phyloP scores from a whole-genome alignment of 352 stramenopile genomes.

The Phytophthora tentaculata region DNA sequence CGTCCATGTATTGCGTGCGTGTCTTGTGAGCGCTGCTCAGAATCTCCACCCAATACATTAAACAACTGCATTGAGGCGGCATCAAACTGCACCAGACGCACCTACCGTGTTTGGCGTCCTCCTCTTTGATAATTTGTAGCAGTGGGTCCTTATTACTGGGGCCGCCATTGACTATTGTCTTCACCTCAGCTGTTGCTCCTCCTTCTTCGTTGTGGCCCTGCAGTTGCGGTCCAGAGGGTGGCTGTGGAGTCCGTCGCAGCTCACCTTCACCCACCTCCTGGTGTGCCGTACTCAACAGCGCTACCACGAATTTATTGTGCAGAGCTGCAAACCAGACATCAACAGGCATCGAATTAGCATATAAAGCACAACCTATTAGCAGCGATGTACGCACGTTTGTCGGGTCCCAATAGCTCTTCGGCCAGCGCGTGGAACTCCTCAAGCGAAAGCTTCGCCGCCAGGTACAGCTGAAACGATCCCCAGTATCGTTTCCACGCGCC shows the following conservation, averaged over 20 bases:
- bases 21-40: conserved; percentile 27
- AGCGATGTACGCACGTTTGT: conserved; percentile 47
- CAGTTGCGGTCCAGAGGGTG: conserved; percentile 5
- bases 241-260: conserved; percentile 9
- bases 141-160: conserved; percentile 14
- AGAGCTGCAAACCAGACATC: conserved; percentile 31
- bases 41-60: conserved; percentile 37
- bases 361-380: neutral
- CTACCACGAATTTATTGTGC: conserved; percentile 69
- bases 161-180: conserved; percentile 7
- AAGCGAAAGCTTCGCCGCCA: conserved; percentile 55
- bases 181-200: neutral
- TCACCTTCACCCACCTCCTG: conserved; percentile 20
- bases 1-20: conserved; percentile 2
- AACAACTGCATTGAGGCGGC: conserved; percentile 10
- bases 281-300: conserved; percentile 50
- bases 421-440: conserved; percentile 64
- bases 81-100: neutral
- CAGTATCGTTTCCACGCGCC: conserved; percentile 69
- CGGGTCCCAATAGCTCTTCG: conserved; percentile 48
- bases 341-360: neutral
- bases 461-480: conserved; percentile 61
- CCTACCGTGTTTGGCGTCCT: conserved; percentile 29
- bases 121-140: conserved; percentile 35
- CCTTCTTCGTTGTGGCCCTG: conserved; percentile 15